These are phyloP conservation scores for Anthracocystis setariae DNA, from an alignment of 1,284 basidiomycete genomes.

Conservation along the genomic window DNA sequence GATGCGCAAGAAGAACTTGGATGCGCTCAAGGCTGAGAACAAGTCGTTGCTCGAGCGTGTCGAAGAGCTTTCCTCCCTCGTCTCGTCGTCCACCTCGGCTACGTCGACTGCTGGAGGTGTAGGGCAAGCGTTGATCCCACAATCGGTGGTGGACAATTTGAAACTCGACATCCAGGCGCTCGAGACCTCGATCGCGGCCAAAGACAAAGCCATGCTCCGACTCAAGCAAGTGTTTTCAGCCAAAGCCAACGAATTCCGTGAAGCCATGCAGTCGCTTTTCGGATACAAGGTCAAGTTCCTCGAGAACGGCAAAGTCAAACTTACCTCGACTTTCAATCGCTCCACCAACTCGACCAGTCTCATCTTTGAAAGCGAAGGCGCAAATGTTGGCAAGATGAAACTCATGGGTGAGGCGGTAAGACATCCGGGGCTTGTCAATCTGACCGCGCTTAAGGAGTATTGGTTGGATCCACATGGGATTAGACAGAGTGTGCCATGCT, in stretches of 20 bases:
- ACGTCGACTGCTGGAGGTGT: not conserved
- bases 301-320: constrained; percentile 81
- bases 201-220: constrained; percentile 79
- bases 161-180: constrained; percentile 75
- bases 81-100: constrained; percentile 27
- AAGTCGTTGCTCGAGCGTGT: constrained; percentile 72
- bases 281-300: constrained; percentile 86
- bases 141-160: constrained; percentile 76
- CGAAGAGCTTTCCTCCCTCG: constrained; percentile 48
- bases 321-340: constrained; percentile 79
- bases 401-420: constrained; percentile 69
- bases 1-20: constrained; percentile 75
- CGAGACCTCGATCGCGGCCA: constrained; percentile 70
- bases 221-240: constrained; percentile 77
- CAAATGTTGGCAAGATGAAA: constrained; percentile 71
- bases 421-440: constrained; percentile 42
- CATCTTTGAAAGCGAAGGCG: constrained; percentile 69
- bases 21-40: constrained; percentile 79
- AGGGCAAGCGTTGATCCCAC: constrained; percentile 71
- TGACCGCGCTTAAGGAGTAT: constrained; percentile 68
- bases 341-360: constrained; percentile 69
- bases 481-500: constrained; percentile 71
- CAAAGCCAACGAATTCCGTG: constrained; percentile 82
- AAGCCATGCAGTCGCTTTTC: constrained; percentile 80
- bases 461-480: constrained; percentile 69